Evolutionary conservation across 2,329 filamentous ascomycete species (phyloP).

Genomic region (Colletotrichum shisoi): DNA sequence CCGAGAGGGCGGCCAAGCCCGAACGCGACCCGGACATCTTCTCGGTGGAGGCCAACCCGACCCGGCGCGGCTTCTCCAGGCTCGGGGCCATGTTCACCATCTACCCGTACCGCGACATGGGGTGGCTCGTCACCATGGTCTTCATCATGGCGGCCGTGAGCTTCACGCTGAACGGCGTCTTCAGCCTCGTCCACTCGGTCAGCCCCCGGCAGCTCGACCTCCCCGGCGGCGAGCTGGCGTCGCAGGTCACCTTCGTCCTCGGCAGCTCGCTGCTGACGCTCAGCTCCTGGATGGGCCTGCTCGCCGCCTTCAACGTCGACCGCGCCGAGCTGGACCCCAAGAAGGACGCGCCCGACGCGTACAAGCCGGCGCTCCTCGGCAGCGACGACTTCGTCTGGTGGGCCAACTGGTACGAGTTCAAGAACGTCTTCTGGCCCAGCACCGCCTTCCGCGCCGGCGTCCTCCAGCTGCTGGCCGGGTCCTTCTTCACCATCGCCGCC

Average conservation of each 20-base stretch:
- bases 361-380: conserved; percentile 31
- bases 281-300: conserved; percentile 22
- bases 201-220: conserved; percentile 17
- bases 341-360: conserved; percentile 28
- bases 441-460: conserved; percentile 31
- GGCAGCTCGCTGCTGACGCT: conserved; percentile 26
- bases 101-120: conserved; percentile 36
- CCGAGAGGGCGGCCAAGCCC: conserved; percentile 27
- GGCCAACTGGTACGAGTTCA: conserved; percentile 23
- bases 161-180: conserved; percentile 29
- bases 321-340: conserved; percentile 23
- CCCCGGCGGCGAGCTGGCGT: background rate
- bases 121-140: conserved; percentile 34
- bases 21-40: conserved; percentile 24
- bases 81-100: conserved; percentile 33
- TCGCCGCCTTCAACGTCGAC: conserved; percentile 35
- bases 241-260: conserved; percentile 11
- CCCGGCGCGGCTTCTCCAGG: conserved; percentile 17
- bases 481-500: conserved; percentile 30
- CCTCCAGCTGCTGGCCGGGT: conserved; percentile 26
- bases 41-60: background rate
- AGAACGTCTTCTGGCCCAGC: conserved; percentile 16
- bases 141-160: conserved; percentile 19
- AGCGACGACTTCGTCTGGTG: conserved; percentile 34
- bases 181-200: conserved; percentile 16